Conservation (phyloP, 2,329 filamentous ascomycete genomes). For the Aspergillus caelatus region DNA sequence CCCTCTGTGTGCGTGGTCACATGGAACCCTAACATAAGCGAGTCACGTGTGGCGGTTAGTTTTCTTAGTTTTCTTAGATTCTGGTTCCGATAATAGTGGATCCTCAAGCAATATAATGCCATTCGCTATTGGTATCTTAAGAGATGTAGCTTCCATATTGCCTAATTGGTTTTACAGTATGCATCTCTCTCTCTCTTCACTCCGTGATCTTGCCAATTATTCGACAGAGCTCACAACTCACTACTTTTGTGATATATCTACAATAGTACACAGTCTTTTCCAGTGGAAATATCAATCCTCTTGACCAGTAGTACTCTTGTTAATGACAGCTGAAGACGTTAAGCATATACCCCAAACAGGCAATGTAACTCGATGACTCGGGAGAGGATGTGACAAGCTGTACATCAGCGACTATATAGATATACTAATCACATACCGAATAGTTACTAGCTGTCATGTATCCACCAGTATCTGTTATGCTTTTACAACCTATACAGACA, state of each 20-base stretch:
- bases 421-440: too few relatives aligned
- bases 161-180: neutral
- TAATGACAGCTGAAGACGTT: too few relatives aligned
- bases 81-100: neutral
- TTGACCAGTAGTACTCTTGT: too few relatives aligned
- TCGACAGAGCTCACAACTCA: too few relatives aligned
- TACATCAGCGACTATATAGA: too few relatives aligned
- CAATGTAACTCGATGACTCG: too few relatives aligned
- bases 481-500: neutral
- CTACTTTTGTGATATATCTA: too few relatives aligned
- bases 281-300: too few relatives aligned
- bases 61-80: neutral
- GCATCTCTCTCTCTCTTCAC: neutral
- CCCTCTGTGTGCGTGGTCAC: constrained; percentile 32
- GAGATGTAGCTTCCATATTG: neutral
- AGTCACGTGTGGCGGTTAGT: constrained; percentile 19
- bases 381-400: too few relatives aligned
- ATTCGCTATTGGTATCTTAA: neutral
- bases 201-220: too few relatives aligned
- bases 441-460: neutral
- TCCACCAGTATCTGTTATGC: neutral
- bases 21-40: constrained; percentile 27
- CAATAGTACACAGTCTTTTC: too few relatives aligned
- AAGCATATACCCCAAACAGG: too few relatives aligned
- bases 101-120: neutral